Conservation (phyloP, 1,139 yeast species). For the Nakaseomyces nivariensis region DNA sequence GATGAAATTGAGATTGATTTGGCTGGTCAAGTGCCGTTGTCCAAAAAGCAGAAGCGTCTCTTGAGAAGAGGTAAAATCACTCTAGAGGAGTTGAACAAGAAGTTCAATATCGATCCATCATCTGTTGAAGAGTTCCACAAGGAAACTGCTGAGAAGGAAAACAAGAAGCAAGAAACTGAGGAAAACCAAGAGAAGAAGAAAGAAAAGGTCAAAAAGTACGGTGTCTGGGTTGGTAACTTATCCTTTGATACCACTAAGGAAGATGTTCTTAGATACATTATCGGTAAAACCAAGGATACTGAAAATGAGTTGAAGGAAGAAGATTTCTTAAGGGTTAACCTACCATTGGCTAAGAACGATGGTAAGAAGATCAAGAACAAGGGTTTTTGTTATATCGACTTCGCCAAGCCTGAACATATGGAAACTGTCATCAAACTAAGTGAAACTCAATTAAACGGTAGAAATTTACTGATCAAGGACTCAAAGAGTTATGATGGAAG, state of each 20-base stretch:
- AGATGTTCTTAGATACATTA: constrained; percentile 57
- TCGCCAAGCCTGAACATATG: constrained; percentile 54
- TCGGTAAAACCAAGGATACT: constrained; percentile 43
- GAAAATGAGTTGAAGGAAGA: constrained; percentile 35
- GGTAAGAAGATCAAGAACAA: constrained; percentile 44
- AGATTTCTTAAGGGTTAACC: constrained; percentile 49
- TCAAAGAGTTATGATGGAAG: constrained; percentile 81
- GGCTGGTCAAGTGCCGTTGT: constrained; percentile 67
- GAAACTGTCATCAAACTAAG: constrained; percentile 55
- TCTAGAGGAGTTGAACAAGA: constrained; percentile 44
- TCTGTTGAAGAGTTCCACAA: constrained; percentile 30
- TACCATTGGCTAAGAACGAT: constrained; percentile 50
- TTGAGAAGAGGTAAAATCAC: constrained; percentile 65
- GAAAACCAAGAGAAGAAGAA: constrained; percentile 12
- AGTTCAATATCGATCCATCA: constrained; percentile 33
- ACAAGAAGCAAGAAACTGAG: constrained; percentile 14
- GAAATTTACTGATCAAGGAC: constrained; percentile 77
- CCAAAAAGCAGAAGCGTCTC: constrained; percentile 84
- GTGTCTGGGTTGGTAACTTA: constrained; percentile 92
- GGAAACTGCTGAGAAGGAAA: constrained; percentile 21
- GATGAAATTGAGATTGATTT: constrained; percentile 74
- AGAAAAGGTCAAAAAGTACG: constrained; percentile 36
- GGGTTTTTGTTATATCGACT: constrained; percentile 90
- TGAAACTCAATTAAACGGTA: constrained; percentile 67
- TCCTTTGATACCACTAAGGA: constrained; percentile 77